Evolutionary conservation across 495 filamentous ascomycete species (phyloP), one percentile per base, ranked within the genome.

Genomic region (Filosporella fistucella): DNA sequence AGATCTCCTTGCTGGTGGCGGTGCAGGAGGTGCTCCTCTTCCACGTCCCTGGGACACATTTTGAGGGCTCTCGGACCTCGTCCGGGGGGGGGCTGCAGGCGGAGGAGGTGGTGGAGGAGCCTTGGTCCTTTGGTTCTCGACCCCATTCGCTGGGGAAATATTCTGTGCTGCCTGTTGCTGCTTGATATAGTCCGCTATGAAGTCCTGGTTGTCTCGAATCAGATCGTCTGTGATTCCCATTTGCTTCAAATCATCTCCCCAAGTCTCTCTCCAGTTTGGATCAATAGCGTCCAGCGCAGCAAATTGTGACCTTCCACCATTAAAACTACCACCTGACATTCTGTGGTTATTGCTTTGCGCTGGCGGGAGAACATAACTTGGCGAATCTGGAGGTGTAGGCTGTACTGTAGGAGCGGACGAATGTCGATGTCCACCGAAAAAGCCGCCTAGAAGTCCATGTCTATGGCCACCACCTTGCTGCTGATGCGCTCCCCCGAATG

Each of bases 201-300:
- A 97, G 43, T 95, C 91, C 32, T 89, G 85, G 58, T 96, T 91
- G 47, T 94, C 86, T 44, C 80, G 82, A 47, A 97, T 93, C 55
- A 93, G 84, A 59, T 96, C 91, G 57, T 93, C 86, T 1, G 87
- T 94, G 35, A 96, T 87, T 3, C 91, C 93, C 82, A 96, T 89
- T 22, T 78, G 68, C 56, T 81, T 71, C 18, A 98, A 68, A 58
- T 96, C 89, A 56, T 77, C 71, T 18, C 84, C 83, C 59, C 95
- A 75, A 33, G 94, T 75, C n/a, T 82, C 80, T 66, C 88, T 81
- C 78, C 86, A 91, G 29, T 81, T 75, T 0, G 89, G 89, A 66
- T 96, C 89, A 36, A 83, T 82, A 25, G 81, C 80, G 58, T 96
- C 89, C 41, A 96, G 76, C 17, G 80, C 78, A 30, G 86, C 59